Base-by-base conservation (phyloP, 2,329 filamentous ascomycete species). In the Talaromyces sp. region DNA sequence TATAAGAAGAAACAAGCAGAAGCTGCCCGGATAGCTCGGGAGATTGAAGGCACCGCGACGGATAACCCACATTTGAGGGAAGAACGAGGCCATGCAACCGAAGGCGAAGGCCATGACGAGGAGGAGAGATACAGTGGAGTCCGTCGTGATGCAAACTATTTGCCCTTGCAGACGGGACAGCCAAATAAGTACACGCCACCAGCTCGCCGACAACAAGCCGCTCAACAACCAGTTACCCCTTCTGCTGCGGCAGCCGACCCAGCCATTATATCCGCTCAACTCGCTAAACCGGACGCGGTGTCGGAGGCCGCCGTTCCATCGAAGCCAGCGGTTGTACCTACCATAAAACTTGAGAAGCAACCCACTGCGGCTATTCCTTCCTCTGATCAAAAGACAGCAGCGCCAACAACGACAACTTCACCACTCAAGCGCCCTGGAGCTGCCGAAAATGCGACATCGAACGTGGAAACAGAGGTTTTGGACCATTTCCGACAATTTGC, bases 91-190 rank as follows among this genome's bases (percentile, higher is more conserved):
- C 78, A 84, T n/a, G 82, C 81, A 11, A 78, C 81, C 9, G 81
- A 84, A 39, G 83, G 88, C 54, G 85, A 86, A 53, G 87, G 84
- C 13, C 74, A 82, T 28, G 90, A 96, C 63, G 94, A 99, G 74
- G 94, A 99, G 76, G 92, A 95, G 70, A 97, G 94, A 70, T 97
- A 97, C 76, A 97, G 92, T 69, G 93, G 93, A 70, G 94, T 99
- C 57, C 87, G 87, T 62, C 86, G 93, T 63, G 69, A 72, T 40
- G 68, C 69, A 57, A 77, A 79, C 57, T 88, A 88, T 66, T 83
- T 87, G 5, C 82, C 88, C n/a, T 79, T 95, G 33, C 71, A 78
- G 28, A 81, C 80, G 58, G 80, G 82, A 9, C 78, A 80, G 55
- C 73, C 81, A 21, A 85, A 85, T 73, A 93, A 90, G 73, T 99